Evolutionary conservation across 257 asterid species (phyloP).

Genomic region (Pogostemon cablin): DNA sequence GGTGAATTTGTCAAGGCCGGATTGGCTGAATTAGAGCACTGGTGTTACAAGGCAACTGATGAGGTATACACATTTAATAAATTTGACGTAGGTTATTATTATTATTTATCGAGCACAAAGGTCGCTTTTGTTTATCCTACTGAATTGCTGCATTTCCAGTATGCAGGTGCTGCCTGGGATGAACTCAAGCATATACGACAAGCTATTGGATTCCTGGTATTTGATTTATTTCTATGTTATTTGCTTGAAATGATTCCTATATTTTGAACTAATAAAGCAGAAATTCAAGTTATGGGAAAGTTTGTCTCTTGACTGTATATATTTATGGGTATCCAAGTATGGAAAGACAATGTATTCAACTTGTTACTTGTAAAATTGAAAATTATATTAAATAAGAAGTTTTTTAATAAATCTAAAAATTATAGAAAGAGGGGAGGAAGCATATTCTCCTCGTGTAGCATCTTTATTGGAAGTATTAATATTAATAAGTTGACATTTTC

Average conservation of each 20-base stretch:
- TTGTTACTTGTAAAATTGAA: background rate
- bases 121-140: slow-evolving; percentile 11
- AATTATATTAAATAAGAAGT: background rate
- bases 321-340: background rate
- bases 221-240: slow-evolving; percentile 23
- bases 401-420: background rate
- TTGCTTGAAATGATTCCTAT: slow-evolving; percentile 10
- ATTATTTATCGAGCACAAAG: background rate
- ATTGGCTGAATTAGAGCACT: slow-evolving; percentile 95
- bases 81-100: background rate
- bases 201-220: slow-evolving; percentile 99
- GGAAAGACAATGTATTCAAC: background rate
- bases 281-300: background rate
- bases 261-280: slow-evolving; percentile 14
- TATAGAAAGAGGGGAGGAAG: background rate
- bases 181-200: slow-evolving; percentile 99
- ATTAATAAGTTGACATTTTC: background rate
- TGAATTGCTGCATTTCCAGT: slow-evolving; percentile 57
- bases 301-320: background rate
- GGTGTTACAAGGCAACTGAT: slow-evolving; percentile 99
- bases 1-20: slow-evolving; percentile 99
- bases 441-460: background rate
- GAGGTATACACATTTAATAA: slow-evolving; percentile 54
- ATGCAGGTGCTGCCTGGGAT: slow-evolving; percentile 98
- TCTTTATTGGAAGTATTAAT: background rate